phyloP scores from a whole-genome alignment of 1,284 basidiomycete genomes.

The Cutaneotrichosporon curvatum region DNA sequence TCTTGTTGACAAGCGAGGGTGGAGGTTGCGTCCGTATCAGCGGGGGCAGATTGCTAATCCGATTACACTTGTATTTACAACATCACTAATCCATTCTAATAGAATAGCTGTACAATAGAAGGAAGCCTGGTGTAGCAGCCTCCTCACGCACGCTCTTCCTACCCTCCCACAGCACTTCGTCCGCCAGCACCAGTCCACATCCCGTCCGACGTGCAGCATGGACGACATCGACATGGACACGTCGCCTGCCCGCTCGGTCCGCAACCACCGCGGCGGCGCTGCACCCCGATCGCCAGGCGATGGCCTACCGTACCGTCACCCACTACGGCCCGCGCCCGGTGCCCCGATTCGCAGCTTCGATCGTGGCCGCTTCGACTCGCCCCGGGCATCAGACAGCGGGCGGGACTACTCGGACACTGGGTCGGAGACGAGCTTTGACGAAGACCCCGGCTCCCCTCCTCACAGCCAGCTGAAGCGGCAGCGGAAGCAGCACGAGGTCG shows the following conservation, averaged over 20 bases:
- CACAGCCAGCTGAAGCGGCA: too few relatives aligned
- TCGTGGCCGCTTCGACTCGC: too few relatives aligned
- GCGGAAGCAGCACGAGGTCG: too few relatives aligned
- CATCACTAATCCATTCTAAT: too few relatives aligned
- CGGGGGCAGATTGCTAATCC: neutral
- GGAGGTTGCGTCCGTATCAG: neutral
- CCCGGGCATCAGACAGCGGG: neutral
- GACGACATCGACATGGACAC: conserved; percentile 1
- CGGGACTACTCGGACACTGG: neutral
- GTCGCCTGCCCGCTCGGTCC: neutral
- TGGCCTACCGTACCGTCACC: neutral
- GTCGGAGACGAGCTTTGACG: neutral
- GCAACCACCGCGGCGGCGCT: too few relatives aligned
- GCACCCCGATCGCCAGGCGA: neutral
- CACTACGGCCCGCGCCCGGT: neutral
- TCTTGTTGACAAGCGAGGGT: conserved; percentile 3
- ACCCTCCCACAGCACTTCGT: too few relatives aligned
- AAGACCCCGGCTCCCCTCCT: neutral
- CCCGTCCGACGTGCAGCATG: neutral
- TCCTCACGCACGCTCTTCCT: too few relatives aligned
- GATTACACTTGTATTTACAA: too few relatives aligned
- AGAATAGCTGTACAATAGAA: too few relatives aligned
- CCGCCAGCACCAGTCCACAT: too few relatives aligned
- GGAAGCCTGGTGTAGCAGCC: too few relatives aligned
- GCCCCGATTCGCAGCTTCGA: neutral